Evolutionary conservation across 345 rosid species (phyloP).

Genomic region (Eucalyptus guilfoylei): DNA sequence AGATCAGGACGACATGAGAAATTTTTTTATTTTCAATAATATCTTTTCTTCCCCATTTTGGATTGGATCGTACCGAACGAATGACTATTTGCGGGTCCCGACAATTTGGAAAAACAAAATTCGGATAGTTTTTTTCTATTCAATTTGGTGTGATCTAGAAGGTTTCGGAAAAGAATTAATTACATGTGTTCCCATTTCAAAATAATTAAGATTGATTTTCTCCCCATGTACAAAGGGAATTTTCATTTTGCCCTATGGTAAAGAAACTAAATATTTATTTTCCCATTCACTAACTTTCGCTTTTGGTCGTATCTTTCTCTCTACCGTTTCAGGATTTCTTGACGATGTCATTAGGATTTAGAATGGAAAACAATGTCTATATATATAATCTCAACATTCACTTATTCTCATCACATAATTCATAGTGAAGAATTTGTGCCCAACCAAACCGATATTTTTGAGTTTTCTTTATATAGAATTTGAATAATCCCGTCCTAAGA

Average conservation of each 20-base stretch:
- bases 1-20: neutral
- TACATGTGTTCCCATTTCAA: neutral
- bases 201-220: neutral
- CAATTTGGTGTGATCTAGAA: neutral
- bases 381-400: neutral
- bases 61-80: neutral
- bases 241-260: neutral
- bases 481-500: rapidly evolving
- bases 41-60: neutral
- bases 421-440: neutral
- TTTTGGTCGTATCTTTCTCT: neutral
- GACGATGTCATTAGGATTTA: neutral
- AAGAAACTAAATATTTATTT: neutral
- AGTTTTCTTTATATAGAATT: neutral
- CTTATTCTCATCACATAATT: neutral
- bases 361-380: neutral
- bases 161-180: neutral
- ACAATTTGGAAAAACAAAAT: neutral
- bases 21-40: neutral
- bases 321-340: neutral
- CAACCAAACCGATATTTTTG: neutral
- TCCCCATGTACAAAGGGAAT: neutral
- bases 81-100: neutral
- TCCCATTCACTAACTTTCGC: neutral
- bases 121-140: neutral